A percentile compares a stretch with the other conserved stretches of the same genome.
Evolutionary conservation across 2,329 filamentous ascomycete genomes (phyloP).

Genomic region (Colletotrichum liriopes): DNA sequence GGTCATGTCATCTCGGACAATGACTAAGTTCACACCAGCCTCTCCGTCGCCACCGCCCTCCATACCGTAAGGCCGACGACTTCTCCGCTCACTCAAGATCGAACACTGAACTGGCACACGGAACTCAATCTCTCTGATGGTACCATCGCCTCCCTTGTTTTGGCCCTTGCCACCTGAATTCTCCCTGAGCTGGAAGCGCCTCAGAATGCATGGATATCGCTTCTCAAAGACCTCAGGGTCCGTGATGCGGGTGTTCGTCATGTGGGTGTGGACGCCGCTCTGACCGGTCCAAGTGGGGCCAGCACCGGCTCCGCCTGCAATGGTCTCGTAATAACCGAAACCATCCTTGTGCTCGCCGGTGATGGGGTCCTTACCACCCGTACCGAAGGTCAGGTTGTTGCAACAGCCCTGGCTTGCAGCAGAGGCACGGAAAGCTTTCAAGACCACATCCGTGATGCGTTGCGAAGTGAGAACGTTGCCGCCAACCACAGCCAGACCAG

Average conservation of each 20-base stretch:
- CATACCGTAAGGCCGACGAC: slow-evolving; percentile 83
- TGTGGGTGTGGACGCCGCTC: slow-evolving; percentile 84
- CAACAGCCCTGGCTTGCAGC: slow-evolving; percentile 86
- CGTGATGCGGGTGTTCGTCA: slow-evolving; percentile 90
- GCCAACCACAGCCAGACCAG: slow-evolving; percentile 85
- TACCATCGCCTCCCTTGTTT: slow-evolving; percentile 82
- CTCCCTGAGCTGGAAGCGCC: slow-evolving; percentile 76
- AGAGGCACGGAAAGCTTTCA: slow-evolving; percentile 85
- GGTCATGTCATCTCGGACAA: slow-evolving; percentile 54
- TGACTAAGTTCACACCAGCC: slow-evolving; percentile 80
- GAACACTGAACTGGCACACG: slow-evolving; percentile 83
- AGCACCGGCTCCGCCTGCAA: slow-evolving; percentile 83
- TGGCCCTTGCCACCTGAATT: slow-evolving; percentile 77
- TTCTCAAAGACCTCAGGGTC: slow-evolving; percentile 86
- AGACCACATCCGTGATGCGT: slow-evolving; percentile 86
- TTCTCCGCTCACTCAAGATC: slow-evolving; percentile 83
- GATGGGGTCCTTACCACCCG: slow-evolving; percentile 75
- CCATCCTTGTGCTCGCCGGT: slow-evolving; percentile 71
- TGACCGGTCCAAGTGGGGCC: slow-evolving; percentile 82
- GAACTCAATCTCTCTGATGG: slow-evolving; percentile 86
- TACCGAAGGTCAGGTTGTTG: slow-evolving; percentile 90
- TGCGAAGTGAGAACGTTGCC: slow-evolving; percentile 88
- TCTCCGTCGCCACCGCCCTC: slow-evolving; percentile 79
- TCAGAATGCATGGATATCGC: slow-evolving; percentile 80
- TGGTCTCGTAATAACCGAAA: slow-evolving; percentile 91